Base-by-base conservation (phyloP, 371 early-diverging fungal species). In the Mortierella sp. region DNA sequence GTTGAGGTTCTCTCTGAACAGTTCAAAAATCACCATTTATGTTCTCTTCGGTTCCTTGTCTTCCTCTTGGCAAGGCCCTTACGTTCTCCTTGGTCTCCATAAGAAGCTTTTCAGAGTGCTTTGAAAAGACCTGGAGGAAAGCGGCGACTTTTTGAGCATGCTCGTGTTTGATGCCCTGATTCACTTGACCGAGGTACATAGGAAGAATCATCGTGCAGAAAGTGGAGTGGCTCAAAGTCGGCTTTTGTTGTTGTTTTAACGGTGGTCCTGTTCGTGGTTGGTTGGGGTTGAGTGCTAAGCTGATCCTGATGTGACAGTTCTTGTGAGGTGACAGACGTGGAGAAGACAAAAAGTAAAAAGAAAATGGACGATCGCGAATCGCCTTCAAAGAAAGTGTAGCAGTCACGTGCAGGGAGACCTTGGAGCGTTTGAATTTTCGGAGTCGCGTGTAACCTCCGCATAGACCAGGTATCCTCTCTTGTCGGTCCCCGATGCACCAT, bases 141-240 rank as follows among this genome's bases (percentile, higher is more conserved):
- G 32, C 65, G 56, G 72, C 71, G 46, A 78, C 65, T 27, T 82
- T 82, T 54, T 63, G 56, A 18, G 60, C 82, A 54, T 82, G 44
- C 72, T 75, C 74, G 16, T 49, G 51, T 35, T 41, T 51, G 63
- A 82, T 75, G 65, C 72, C 82, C 24, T 82, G 78, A 44, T 82
- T 78, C 48, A 82, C 78, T 51, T 82, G 78, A 29, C 75, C 78
- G 21, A 82, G 32, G 35, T 74, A 75, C 78, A 78, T 82, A 12
- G 70, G 56, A 11, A 82, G 70, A 48, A 71, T 78, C 82, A 82
- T 82, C 18, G 8, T 55, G 58, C 1, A 27, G n/a, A 21, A 16
- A 24, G 3, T 18, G 35, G 35, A 7, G 35, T 10, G 12, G 24
- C 51, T 1, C 10, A 35, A 27, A 27, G 60, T 63, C 27, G 16